Percentiles rank a stretch among this genome's conserved stretches.
These are phyloP conservation scores for Gastrolobium villosum DNA, from an alignment of 306 rosid genomes.

Conservation along the genomic window DNA sequence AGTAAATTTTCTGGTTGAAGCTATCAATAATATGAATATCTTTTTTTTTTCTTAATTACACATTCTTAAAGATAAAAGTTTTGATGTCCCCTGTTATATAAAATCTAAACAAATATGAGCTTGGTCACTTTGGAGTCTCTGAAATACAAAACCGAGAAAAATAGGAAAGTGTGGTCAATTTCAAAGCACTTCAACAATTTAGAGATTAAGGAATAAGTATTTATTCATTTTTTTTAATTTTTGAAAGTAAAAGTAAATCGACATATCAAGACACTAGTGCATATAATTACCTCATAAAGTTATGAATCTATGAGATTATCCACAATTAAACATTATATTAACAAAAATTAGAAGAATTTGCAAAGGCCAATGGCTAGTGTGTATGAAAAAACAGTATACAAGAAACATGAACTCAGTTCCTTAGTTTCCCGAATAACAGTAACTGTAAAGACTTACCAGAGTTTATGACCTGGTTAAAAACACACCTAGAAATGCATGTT, in stretches of 20 bases:
- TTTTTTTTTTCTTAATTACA: not conserved
- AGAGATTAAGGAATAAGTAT: not conserved
- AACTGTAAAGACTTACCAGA: constrained; percentile 29
- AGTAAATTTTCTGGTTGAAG: not conserved
- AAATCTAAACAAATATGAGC: not conserved
- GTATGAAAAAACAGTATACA: not conserved
- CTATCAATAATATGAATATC: not conserved
- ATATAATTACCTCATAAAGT: not conserved
- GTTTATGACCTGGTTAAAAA: not conserved
- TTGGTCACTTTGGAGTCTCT: not conserved
- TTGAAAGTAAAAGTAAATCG: not conserved
- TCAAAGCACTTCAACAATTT: not conserved
- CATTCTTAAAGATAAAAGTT: not conserved
- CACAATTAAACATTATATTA: not conserved
- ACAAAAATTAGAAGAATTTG: not conserved
- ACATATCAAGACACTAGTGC: not conserved
- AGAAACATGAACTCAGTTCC: not conserved
- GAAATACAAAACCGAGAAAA: not conserved
- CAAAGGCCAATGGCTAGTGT: not conserved
- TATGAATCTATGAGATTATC: not conserved
- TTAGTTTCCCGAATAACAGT: not conserved
- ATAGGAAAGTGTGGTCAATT: not conserved
- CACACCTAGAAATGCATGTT: no score
- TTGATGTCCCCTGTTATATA: not conserved
- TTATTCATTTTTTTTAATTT: not conserved